Percentiles rank a stretch among this genome's conserved stretches.
Evolutionary conservation across 2,329 filamentous ascomycete species (phyloP).

Genomic region (Cordyceps pruinosa): DNA sequence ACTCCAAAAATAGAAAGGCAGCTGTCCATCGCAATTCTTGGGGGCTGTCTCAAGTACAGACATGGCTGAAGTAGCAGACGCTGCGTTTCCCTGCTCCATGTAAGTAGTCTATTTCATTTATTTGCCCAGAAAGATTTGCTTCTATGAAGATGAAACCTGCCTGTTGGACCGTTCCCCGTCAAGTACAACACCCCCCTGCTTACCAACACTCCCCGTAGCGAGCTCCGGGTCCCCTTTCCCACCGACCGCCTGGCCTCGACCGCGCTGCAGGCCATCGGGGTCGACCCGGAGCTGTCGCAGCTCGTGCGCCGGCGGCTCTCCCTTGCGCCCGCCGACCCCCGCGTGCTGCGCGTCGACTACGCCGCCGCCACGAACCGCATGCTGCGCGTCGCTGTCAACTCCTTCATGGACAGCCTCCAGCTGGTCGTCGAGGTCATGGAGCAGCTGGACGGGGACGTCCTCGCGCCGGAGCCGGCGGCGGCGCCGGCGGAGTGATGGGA

Average conservation of each 20-base stretch:
- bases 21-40: too few relatives aligned
- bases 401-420: constrained; percentile 84
- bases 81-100: constrained; percentile 57
- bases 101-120: constrained; percentile 31
- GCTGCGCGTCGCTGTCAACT: constrained; percentile 92
- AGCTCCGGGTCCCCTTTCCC: constrained; percentile 72
- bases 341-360: constrained; percentile 67
- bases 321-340: constrained; percentile 34
- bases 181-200: constrained; percentile 4
- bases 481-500: background rate
- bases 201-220: constrained; percentile 28
- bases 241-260: constrained; percentile 68
- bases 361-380: constrained; percentile 89
- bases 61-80: constrained; percentile 36
- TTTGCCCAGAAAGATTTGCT: background rate
- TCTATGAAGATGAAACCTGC: background rate
- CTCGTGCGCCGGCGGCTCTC: constrained; percentile 68
- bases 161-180: too few relatives aligned
- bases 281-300: constrained; percentile 84
- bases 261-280: constrained; percentile 67
- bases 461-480: constrained; percentile 32
- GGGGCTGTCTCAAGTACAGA: constrained; percentile 18
- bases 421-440: constrained; percentile 86
- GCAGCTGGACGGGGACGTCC: constrained; percentile 77
- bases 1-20: constrained; percentile 10